Evolutionary conservation across 306 rosid genomes (phyloP).

Genomic region (Purshia tridentata): DNA sequence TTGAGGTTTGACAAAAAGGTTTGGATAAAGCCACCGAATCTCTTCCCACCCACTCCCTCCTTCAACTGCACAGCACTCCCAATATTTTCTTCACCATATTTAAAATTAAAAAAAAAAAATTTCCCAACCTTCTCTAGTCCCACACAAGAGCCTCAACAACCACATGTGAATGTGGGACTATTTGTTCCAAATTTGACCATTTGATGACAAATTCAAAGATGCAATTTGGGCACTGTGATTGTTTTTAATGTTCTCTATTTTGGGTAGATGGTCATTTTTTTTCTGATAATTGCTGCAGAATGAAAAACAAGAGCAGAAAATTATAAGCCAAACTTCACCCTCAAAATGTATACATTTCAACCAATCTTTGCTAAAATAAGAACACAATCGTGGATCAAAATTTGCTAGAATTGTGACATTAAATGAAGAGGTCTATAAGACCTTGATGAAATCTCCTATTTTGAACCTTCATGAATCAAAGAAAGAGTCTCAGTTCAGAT

Average conservation of each 20-base stretch:
- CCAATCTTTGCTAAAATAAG: neutral
- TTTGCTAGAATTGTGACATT: neutral
- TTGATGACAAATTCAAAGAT: neutral
- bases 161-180: neutral
- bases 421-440: neutral
- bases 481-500: neutral
- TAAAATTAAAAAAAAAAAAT: too few relatives aligned
- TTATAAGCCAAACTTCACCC: neutral
- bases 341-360: neutral
- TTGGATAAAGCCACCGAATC: conserved; percentile 44
- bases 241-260: neutral
- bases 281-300: neutral
- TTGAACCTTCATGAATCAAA: neutral
- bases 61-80: conserved; percentile 3
- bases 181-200: neutral
- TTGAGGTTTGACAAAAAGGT: conserved; percentile 9
- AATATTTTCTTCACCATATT: neutral
- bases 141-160: neutral
- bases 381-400: too few relatives aligned
- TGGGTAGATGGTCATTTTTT: neutral
- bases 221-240: neutral
- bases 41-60: conserved; percentile 32
- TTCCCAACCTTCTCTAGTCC: neutral
- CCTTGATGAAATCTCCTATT: neutral
- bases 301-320: neutral